Evolutionary conservation across 352 stramenopile genomes (phyloP).

Genomic region (Phytophthora chlamydospora): DNA sequence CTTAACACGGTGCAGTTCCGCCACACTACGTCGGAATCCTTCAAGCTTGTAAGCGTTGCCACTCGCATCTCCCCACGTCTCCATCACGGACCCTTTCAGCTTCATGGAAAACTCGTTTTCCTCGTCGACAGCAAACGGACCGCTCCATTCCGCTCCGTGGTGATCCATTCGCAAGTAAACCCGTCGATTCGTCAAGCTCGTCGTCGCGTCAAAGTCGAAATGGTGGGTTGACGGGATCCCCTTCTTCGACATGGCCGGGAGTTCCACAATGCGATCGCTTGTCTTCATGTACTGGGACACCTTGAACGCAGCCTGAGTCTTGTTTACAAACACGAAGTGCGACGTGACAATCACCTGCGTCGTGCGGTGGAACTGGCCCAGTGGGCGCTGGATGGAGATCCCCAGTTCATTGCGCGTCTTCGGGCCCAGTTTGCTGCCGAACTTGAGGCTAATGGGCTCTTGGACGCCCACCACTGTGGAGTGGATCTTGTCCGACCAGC

Average conservation of each 20-base stretch:
- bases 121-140: constrained; percentile 78
- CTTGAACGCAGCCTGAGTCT: constrained; percentile 76
- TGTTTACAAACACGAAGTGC: constrained; percentile 90
- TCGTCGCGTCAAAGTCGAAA: constrained; percentile 77
- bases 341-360: constrained; percentile 88
- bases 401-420: constrained; percentile 81
- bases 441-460: constrained; percentile 80
- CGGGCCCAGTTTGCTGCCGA: constrained; percentile 67
- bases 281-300: constrained; percentile 71
- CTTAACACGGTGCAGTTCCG: constrained; percentile 71
- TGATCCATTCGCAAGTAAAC: constrained; percentile 84
- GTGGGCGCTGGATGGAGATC: constrained; percentile 84
- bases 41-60: constrained; percentile 43
- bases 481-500: constrained; percentile 90
- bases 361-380: constrained; percentile 88
- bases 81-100: constrained; percentile 61
- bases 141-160: constrained; percentile 78
- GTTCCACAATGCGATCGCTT: constrained; percentile 68
- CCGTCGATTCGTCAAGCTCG: constrained; percentile 54
- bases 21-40: constrained; percentile 48
- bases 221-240: constrained; percentile 46
- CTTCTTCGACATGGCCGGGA: constrained; percentile 48
- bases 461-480: constrained; percentile 86
- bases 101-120: constrained; percentile 89
- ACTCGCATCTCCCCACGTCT: constrained; percentile 53